A percentile compares a stretch with the other conserved stretches of the same genome.
These are phyloP conservation scores for Canavalia gladiata DNA, from an alignment of 306 rosid genomes.

Conservation along the genomic window DNA sequence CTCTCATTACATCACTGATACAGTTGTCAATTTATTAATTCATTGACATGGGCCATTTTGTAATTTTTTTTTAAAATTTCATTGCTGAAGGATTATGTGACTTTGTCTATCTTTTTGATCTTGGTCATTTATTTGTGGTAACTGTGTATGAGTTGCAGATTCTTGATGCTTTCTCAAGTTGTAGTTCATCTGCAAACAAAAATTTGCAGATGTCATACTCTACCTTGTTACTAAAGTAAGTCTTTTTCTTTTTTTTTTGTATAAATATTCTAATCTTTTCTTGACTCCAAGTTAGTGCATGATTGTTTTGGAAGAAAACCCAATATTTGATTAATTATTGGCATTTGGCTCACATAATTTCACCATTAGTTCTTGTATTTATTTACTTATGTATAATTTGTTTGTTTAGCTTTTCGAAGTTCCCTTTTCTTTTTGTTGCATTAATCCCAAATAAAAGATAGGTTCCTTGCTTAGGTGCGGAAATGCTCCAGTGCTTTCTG, in stretches of 20 bases:
- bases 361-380: conserved; percentile 3
- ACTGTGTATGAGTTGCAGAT: conserved; percentile 65
- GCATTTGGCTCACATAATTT: conserved; percentile 18
- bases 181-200: conserved; percentile 83
- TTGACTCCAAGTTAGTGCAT: not conserved
- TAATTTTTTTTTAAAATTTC: conserved; percentile 1
- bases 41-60: conserved; percentile 4
- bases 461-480: conserved; percentile 33
- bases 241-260: not conserved
- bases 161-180: conserved; percentile 87
- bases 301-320: conserved; percentile 28
- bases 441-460: conserved; percentile 28
- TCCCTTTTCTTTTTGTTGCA: conserved; percentile 10
- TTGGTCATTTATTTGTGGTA: conserved; percentile 31
- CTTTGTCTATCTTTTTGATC: not conserved
- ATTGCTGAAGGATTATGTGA: not conserved
- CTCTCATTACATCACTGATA: conserved; percentile 13
- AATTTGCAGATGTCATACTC: conserved; percentile 79
- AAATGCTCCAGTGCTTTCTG: conserved; percentile 31
- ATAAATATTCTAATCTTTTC: conserved; percentile 14
- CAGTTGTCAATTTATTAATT: conserved; percentile 10
- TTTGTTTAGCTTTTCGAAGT: conserved; percentile 4
- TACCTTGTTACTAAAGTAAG: conserved; percentile 94
- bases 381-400: conserved; percentile 24
- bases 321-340: conserved; percentile 22